Conservation (phyloP, 768 basidiomycete species). For the Cyclocybe aegerita region DNA sequence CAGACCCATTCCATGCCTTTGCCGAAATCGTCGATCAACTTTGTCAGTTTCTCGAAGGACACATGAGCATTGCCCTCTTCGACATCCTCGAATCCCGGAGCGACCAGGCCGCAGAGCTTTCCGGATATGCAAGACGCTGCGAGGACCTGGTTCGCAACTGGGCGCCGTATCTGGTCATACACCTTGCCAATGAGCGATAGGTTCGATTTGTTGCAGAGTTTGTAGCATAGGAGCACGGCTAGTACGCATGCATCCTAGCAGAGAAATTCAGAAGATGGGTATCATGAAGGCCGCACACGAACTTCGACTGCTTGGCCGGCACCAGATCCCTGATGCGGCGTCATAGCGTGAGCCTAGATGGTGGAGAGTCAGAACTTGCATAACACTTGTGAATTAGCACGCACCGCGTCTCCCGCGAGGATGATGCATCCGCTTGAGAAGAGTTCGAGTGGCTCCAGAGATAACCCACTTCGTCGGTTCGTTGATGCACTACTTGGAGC, state of each 20-base stretch:
- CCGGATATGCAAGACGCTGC: constrained; percentile 21
- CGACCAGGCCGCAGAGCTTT: constrained; percentile 16
- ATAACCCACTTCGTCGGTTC: constrained; percentile 43
- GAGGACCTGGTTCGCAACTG: constrained; percentile 22
- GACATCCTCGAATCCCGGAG: constrained; percentile 25
- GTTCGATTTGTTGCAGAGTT: constrained; percentile 6
- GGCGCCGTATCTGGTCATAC: constrained; percentile 24
- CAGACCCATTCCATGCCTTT: constrained; percentile 27
- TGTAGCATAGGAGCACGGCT: constrained; percentile 22
- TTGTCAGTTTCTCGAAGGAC: constrained; percentile 16
- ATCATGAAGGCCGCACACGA: background rate
- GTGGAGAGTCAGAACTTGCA: background rate
- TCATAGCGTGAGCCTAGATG: constrained; percentile 30
- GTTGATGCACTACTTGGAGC: constrained; percentile 27
- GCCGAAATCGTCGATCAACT: constrained; percentile 15
- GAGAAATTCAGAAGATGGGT: background rate
- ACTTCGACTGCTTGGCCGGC: constrained; percentile 33
- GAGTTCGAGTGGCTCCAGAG: constrained; percentile 35
- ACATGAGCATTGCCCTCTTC: constrained; percentile 23
- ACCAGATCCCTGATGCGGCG: constrained; percentile 29
- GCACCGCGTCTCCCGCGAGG: constrained; percentile 49
- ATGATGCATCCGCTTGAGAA: constrained; percentile 39
- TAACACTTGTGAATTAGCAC: constrained; percentile 1
- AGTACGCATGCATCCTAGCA: constrained; percentile 38
- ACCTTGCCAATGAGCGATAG: constrained; percentile 27